Conservation (phyloP, 2,329 filamentous ascomycete species). For the Phialemonium atrogriseum region DNA sequence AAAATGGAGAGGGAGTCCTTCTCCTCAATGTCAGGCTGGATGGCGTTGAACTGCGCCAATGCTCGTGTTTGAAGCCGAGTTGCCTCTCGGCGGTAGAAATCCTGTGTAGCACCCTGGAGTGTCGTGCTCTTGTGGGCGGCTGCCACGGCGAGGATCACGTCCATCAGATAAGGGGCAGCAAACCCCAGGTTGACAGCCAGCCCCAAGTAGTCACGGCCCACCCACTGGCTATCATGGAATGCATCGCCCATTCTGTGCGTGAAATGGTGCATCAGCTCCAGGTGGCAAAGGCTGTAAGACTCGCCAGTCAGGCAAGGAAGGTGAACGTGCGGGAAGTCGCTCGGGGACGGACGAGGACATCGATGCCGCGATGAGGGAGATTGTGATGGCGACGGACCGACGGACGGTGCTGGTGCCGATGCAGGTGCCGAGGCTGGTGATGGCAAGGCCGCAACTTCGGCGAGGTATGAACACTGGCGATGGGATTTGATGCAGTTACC, state of each 20-base stretch:
- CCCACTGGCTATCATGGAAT: constrained; percentile 7
- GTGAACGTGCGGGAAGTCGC: too few species aligned
- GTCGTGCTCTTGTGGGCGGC: constrained; percentile 31
- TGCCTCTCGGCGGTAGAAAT: constrained; percentile 11
- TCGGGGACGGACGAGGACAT: too few species aligned
- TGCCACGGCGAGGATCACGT: constrained; percentile 36
- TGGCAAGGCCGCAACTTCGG: constrained; percentile 4
- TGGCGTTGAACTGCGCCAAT: constrained; percentile 8
- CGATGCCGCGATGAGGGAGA: too few species aligned
- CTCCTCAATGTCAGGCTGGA: constrained; percentile 3
- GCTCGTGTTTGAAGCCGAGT: constrained; percentile 13
- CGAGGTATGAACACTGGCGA: constrained; percentile 23
- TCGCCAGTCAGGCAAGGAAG: too few species aligned
- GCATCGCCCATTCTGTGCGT: constrained; percentile 16
- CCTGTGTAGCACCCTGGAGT: constrained; percentile 5
- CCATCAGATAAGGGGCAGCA: constrained; percentile 34
- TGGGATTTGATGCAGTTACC: constrained; percentile 29
- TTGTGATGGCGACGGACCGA: neutral
- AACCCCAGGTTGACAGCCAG: constrained; percentile 23
- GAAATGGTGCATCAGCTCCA: constrained; percentile 29
- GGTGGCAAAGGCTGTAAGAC: constrained; percentile 27
- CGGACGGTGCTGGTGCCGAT: too few species aligned
- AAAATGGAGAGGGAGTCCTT: constrained; percentile 13
- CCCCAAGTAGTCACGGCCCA: constrained; percentile 16
- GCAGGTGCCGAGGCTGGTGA: too few species aligned